A percentile compares a stretch with the other conserved stretches of the same genome.
phyloP scores from a whole-genome alignment of 2,329 filamentous ascomycete species.

The Magnaporthiopsis rhizophila region DNA sequence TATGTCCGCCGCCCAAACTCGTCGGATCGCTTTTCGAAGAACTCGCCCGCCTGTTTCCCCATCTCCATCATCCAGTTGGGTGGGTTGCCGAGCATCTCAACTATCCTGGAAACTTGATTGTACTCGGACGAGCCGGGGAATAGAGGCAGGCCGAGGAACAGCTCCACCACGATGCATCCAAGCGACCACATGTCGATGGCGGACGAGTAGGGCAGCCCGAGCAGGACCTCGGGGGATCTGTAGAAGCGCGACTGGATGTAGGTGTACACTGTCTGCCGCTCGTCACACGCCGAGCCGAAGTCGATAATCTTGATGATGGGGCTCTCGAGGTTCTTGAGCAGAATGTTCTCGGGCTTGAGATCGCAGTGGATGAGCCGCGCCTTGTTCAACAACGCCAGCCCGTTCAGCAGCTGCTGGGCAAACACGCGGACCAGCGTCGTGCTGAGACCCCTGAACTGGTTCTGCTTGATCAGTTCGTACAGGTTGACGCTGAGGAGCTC shows the following conservation, averaged over 20 bases:
- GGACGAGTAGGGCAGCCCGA: conserved; percentile 95
- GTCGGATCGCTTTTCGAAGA: conserved; percentile 87
- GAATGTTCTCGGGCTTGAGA: conserved; percentile 94
- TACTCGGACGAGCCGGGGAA: conserved; percentile 98
- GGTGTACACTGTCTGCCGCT: conserved; percentile 96
- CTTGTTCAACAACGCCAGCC: conserved; percentile 86
- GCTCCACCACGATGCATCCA: conserved; percentile 94
- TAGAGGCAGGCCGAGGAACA: conserved; percentile 87
- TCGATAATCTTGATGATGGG: conserved; percentile 99
- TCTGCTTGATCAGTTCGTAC: conserved; percentile 98
- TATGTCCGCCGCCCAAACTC: conserved; percentile 90
- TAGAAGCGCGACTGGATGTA: conserved; percentile 99
- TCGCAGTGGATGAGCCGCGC: conserved; percentile 96
- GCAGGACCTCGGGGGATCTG: conserved; percentile 86
- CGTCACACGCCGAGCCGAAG: conserved; percentile 96
- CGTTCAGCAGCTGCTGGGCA: conserved; percentile 91
- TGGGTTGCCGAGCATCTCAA: conserved; percentile 94
- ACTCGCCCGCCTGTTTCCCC: conserved; percentile 94
- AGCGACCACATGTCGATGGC: conserved; percentile 99
- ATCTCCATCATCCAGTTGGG: conserved; percentile 99
- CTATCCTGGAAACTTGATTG: conserved; percentile 94
- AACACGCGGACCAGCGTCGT: conserved; percentile 96
- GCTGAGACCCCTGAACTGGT: conserved; percentile 94
- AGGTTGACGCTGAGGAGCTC: conserved; percentile 94
- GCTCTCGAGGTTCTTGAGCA: conserved; percentile 95